A percentile compares a stretch with the other conserved stretches of the same genome.
Conservation (phyloP, 192 early-diverging fungal species). For the Coemansia sp. region DNA sequence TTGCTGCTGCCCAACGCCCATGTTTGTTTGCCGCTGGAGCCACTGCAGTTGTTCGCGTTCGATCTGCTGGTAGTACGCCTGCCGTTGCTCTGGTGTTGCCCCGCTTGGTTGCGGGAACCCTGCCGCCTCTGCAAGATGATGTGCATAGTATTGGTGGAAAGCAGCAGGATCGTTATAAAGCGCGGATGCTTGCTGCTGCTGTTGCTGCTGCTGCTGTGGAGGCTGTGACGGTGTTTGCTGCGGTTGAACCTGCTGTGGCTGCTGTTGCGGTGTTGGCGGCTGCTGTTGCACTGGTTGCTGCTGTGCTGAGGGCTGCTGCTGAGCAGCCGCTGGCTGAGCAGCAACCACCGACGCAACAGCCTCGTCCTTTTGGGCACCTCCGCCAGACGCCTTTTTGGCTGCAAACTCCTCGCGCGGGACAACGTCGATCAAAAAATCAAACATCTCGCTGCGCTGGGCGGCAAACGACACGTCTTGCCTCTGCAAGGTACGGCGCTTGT, state of each 20-base stretch:
- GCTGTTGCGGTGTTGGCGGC: conserved; percentile 9
- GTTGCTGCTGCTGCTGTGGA: conserved; percentile 16
- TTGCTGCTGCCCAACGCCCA: conserved; percentile 24
- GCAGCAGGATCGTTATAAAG: conserved; percentile 31
- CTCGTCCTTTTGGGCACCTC: not conserved
- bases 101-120: conserved; percentile 39
- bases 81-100: conserved; percentile 39
- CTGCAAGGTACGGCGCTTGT: conserved; percentile 94
- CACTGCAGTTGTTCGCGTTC: conserved; percentile 54
- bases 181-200: conserved; percentile 13
- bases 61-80: conserved; percentile 53
- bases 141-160: conserved; percentile 52
- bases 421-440: conserved; percentile 97
- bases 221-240: not conserved
- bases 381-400: conserved; percentile 22
- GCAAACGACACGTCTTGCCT: conserved; percentile 87
- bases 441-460: conserved; percentile 87
- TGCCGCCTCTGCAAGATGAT: conserved; percentile 43
- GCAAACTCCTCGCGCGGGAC: conserved; percentile 86
- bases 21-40: conserved; percentile 46
- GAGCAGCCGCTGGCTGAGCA: not conserved
- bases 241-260: conserved; percentile 12
- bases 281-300: conserved; percentile 14
- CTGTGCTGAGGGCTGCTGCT: not conserved
- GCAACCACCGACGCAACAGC: not conserved